Conservation (phyloP, 495 filamentous ascomycete genomes). For the Copromyces sp. region DNA sequence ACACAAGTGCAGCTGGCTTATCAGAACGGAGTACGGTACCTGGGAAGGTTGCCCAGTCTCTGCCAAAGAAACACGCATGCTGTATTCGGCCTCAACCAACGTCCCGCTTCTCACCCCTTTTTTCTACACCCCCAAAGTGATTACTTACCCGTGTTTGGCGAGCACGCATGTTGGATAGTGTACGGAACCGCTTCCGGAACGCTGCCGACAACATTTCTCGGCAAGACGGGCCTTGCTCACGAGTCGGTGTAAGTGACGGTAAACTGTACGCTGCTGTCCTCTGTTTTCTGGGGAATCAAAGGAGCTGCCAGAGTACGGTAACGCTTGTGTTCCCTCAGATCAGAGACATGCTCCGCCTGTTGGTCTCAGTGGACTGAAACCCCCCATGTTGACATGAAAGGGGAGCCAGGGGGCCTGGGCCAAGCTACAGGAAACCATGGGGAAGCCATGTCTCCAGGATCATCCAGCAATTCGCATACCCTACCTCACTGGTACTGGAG, state of each 20-base stretch:
- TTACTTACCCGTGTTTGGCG: not conserved
- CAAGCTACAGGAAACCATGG: not conserved
- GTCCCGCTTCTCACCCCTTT: not conserved
- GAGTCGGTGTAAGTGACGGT: not conserved
- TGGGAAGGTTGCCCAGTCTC: not conserved
- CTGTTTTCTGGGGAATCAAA: not conserved
- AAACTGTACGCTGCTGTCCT: not conserved
- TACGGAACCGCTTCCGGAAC: not conserved
- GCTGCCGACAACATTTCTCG: not conserved
- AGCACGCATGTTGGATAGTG: not conserved
- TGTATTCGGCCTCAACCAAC: not conserved
- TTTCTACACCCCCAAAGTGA: not conserved
- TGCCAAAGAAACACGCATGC: not conserved
- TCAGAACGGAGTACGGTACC: not conserved
- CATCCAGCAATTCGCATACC: not conserved
- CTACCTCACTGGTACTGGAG: not conserved
- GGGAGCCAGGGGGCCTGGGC: not conserved
- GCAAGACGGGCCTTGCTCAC: not conserved
- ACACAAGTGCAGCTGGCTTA: not conserved
- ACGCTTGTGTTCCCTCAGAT: not conserved
- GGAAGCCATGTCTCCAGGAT: not conserved
- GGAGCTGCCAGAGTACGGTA: not conserved
- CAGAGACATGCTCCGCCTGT: not conserved
- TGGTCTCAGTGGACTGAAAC: not conserved
- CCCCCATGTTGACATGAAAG: not conserved